Conservation (phyloP, 2,329 filamentous ascomycete genomes). For the Aaosphaeria arxii region DNA sequence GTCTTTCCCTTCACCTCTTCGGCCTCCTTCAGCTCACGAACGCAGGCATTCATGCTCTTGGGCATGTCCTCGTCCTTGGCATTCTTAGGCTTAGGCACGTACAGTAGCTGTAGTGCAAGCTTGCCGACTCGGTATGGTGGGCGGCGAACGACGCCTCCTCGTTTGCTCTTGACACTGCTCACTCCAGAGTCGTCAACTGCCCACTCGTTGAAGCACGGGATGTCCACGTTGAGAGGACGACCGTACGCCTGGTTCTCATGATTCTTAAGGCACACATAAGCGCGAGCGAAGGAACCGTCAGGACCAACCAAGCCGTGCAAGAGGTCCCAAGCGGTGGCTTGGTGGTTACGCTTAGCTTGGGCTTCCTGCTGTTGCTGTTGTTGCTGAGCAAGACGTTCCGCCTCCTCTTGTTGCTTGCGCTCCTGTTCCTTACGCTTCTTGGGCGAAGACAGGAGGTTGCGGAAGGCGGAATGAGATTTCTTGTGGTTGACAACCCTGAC, state of each 20-base stretch:
- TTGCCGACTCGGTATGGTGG: conserved; percentile 98
- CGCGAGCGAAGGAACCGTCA: conserved; percentile 90
- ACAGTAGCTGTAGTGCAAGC: conserved; percentile 88
- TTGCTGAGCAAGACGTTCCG: conserved; percentile 62
- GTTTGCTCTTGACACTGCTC: conserved; percentile 94
- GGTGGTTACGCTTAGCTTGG: conserved; percentile 54
- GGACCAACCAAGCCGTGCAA: conserved; percentile 82
- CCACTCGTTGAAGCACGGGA: conserved; percentile 99
- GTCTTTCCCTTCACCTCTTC: conserved; percentile 74
- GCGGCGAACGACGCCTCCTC: conserved; percentile 66
- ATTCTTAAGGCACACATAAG: conserved; percentile 91
- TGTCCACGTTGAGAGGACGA: conserved; percentile 80
- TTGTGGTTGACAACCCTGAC: conserved; percentile 70
- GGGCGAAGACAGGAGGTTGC: conserved; percentile 78
- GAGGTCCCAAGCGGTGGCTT: conserved; percentile 79
- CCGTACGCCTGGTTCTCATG: conserved; percentile 88
- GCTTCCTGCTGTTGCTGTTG: conserved; percentile 37
- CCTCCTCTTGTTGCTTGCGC: conserved; percentile 76
- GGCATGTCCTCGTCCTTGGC: conserved; percentile 93
- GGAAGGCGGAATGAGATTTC: conserved; percentile 72
- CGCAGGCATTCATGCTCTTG: conserved; percentile 97
- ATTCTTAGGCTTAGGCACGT: conserved; percentile 88
- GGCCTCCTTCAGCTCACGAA: conserved; percentile 87
- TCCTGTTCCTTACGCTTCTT: conserved; percentile 97
- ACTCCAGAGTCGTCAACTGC: conserved; percentile 77